Base-by-base conservation (phyloP, 2,329 filamentous ascomycete genomes). In the Talaromyces atroroseus region DNA sequence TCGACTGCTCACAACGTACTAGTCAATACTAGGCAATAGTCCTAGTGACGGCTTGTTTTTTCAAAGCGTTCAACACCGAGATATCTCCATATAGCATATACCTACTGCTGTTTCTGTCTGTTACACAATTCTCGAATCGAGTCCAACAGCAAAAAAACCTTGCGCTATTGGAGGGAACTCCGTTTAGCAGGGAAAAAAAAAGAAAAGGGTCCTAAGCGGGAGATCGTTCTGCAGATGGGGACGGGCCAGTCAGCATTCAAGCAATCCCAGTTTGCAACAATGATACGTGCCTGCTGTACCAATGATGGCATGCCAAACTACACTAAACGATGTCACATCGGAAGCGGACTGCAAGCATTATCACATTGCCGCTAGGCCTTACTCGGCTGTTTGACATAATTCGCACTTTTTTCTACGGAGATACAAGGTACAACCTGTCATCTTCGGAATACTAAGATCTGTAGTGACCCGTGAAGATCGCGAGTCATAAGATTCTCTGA, bases 391-490 rank as follows among this genome's bases (percentile, higher is more conserved):
- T 12, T 36, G 32, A 36, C 32, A 36, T 36, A 34, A 34, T 34
- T 12, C 29, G 24, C 24, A 29, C 26, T 29, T 11, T 29, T n/a
- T n/a, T n/a, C n/a, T n/a, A n/a, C n/a, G n/a, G n/a, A n/a, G n/a
- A n/a, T n/a, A 2, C 26, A 10, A 29, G 26, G 26, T 29, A 29
- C 26, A 29, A 42, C 38, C 38, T 42, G 38, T 42, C 38, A 42
- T 21, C n/a, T 42, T 20, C 18, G 32, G 36, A 49, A 49, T 54
- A 46, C 20, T 49, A 49, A 23, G 26, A 18, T 40, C 38, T 54
- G 52, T 49, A 26, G 32, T 24, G 26, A 49, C 23, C 34, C 52
- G 52, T 54, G 52, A 54, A 54, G 45, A 49, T 54, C 44, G 16
- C 32, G 44, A 40, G 52, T 54, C 44, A 48, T 54, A 21, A 18